Percentiles rank a stretch among this genome's conserved stretches.
These are phyloP conservation scores for Fusarium redolens DNA, from an alignment of 2,329 filamentous ascomycete genomes.

Conservation along the genomic window DNA sequence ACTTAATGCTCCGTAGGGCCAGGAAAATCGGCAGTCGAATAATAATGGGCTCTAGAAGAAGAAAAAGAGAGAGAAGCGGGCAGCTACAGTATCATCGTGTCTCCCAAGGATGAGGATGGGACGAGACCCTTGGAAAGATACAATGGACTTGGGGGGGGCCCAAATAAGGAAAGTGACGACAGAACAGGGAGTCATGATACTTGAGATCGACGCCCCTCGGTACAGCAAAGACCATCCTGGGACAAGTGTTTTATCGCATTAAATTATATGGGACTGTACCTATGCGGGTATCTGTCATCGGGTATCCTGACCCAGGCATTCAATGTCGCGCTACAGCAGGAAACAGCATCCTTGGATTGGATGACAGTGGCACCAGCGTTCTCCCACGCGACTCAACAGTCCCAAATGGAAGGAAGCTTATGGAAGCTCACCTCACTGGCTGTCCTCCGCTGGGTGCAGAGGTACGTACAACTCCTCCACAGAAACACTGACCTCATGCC, in stretches of 20 bases:
- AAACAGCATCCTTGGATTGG: conserved; percentile 23
- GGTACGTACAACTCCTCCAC: conserved; percentile 14
- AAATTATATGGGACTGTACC: conserved; percentile 8
- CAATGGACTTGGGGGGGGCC: conserved; percentile 7
- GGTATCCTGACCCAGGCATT: conserved; percentile 14
- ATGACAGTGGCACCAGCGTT: conserved; percentile 23
- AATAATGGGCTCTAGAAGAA: neutral
- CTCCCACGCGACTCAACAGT: conserved; percentile 33
- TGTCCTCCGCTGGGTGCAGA: neutral
- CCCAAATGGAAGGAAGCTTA: conserved; percentile 16
- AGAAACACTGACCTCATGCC: conserved; percentile 19
- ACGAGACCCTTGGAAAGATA: conserved; percentile 31
- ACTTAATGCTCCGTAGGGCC: conserved; percentile 20
- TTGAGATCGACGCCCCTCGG: conserved; percentile 26
- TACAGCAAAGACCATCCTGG: conserved; percentile 9
- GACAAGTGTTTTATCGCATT: conserved; percentile 10
- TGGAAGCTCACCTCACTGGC: conserved; percentile 7
- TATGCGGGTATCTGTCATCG: neutral
- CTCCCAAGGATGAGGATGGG: conserved; percentile 8
- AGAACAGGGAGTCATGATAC: conserved; percentile 40
- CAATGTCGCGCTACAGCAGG: conserved; percentile 17
- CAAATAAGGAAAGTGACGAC: conserved; percentile 43
- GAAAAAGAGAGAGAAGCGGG: neutral
- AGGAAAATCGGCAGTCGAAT: conserved; percentile 24
- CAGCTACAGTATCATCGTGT: conserved; percentile 8